These are phyloP conservation scores for Heliophila coronopifolia DNA, from an alignment of 441 rosid genomes.

Conservation along the genomic window DNA sequence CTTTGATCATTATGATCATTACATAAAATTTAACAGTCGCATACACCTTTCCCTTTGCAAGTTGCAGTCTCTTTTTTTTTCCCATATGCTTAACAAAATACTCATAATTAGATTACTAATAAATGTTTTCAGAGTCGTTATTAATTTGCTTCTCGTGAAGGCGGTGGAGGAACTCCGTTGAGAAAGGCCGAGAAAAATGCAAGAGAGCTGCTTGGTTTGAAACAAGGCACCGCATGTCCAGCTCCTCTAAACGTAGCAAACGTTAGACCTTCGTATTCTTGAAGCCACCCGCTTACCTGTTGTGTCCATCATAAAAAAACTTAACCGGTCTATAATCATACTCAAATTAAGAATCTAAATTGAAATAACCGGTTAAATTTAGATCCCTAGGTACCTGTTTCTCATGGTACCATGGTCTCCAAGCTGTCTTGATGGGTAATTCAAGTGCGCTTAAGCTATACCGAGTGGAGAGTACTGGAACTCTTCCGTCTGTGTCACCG, in stretches of 20 bases:
- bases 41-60: constrained; percentile 26
- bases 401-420: constrained; percentile 94
- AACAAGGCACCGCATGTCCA: constrained; percentile 86
- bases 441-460: constrained; percentile 61
- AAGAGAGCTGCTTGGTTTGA: constrained; percentile 79
- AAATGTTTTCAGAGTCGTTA: not conserved
- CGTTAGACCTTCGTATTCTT: constrained; percentile 77
- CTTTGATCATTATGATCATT: constrained; percentile 14
- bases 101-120: constrained; percentile 13
- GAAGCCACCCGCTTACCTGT: constrained; percentile 89
- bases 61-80: not conserved
- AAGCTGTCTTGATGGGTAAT: constrained; percentile 56
- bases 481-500: constrained; percentile 97
- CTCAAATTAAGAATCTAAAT: not conserved
- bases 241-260: constrained; percentile 94
- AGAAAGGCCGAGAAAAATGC: constrained; percentile 77
- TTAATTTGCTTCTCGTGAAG: constrained; percentile 26
- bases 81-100: constrained; percentile 11
- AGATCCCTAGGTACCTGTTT: constrained; percentile 45
- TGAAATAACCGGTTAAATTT: not conserved
- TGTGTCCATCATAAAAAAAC: not conserved
- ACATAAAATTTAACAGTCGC: not conserved
- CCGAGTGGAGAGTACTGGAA: constrained; percentile 77
- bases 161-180: constrained; percentile 47
- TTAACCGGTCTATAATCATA: not conserved